Conservation (phyloP, 129 eudicot species). For the Ambrosia artemisiifolia region DNA sequence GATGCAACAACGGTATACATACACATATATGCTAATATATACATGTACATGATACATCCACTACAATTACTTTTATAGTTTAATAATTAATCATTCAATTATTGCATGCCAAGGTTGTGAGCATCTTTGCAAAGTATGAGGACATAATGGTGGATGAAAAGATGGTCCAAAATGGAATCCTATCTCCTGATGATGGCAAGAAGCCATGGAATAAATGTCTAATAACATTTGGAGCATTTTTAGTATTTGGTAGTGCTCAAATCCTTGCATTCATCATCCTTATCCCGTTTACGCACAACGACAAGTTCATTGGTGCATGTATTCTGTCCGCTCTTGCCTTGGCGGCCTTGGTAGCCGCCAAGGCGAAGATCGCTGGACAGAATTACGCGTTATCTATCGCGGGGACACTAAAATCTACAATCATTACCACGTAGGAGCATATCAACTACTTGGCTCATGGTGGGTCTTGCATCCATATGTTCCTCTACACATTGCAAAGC, state of each 20-base stretch:
- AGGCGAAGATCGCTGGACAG: constrained; percentile 69
- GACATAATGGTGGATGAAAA: constrained; percentile 62
- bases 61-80: background rate
- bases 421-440: constrained; percentile 30
- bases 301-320: constrained; percentile 69
- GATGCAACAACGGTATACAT: constrained; percentile 64
- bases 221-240: constrained; percentile 64
- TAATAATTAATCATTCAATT: background rate
- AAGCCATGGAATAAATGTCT: constrained; percentile 88
- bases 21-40: background rate
- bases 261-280: constrained; percentile 75
- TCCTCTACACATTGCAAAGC: constrained; percentile 49
- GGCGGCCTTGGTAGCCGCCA: constrained; percentile 54
- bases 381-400: constrained; percentile 42
- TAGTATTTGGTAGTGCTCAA: constrained; percentile 67
- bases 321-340: constrained; percentile 60
- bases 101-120: constrained; percentile 53
- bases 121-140: constrained; percentile 63
- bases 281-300: constrained; percentile 66
- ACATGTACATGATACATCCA: background rate
- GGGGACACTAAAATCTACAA: constrained; percentile 31
- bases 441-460: constrained; percentile 52
- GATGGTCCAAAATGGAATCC: constrained; percentile 51
- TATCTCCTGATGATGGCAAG: constrained; percentile 51
- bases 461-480: constrained; percentile 47